Base-by-base conservation (phyloP, 768 basidiomycete species). In the Mycena crocata region DNA sequence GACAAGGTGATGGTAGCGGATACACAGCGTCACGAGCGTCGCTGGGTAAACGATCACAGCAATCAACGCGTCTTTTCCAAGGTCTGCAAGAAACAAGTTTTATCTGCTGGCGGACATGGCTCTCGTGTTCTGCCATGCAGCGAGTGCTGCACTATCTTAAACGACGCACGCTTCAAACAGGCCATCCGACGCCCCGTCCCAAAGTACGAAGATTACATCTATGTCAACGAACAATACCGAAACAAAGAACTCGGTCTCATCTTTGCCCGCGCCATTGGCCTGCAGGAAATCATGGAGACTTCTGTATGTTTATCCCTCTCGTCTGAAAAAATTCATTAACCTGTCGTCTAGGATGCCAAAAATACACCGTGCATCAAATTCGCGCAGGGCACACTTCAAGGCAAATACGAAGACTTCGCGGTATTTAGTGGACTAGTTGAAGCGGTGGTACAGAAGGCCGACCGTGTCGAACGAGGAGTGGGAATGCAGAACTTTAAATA, bases 401-500 rank as follows among this genome's bases (percentile, higher is more conserved):
- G 80, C 5, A 77, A 75, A 45, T 78, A 70, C 54, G 45, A 69
- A 3, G 69, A 74, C 21, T 23, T 71, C 17, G 51, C 56, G 0
- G 77, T 79, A 5, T 76, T 81, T 48, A 23, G 63, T 3, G 78
- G 73, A 1, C 62, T 81, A 0, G 50, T 82, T 0, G 51, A 76
- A 21, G 83, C 78, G 1, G 72, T 81, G 55, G 74, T 77, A 0
- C n/a, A 50, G 1, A 62, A 69, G 17, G 26, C 40, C 1, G 80
- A 81, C 21, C 60, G 72, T 2, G 62, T 77, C 26, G 70, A 72
- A 8, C 68, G 73, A 1, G 80, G 80, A 0, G 70, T 75, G 3
- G 80, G 79, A 0, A 69, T 72, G 61, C 79, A 79, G 56, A 82
- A 82, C 56, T 79, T 81, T 65, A 55, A n/a, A n/a, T n/a, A n/a